These are phyloP conservation scores for Colletotrichum chlorophyti DNA, from an alignment of 2,329 filamentous ascomycete species.

Conservation along the genomic window DNA sequence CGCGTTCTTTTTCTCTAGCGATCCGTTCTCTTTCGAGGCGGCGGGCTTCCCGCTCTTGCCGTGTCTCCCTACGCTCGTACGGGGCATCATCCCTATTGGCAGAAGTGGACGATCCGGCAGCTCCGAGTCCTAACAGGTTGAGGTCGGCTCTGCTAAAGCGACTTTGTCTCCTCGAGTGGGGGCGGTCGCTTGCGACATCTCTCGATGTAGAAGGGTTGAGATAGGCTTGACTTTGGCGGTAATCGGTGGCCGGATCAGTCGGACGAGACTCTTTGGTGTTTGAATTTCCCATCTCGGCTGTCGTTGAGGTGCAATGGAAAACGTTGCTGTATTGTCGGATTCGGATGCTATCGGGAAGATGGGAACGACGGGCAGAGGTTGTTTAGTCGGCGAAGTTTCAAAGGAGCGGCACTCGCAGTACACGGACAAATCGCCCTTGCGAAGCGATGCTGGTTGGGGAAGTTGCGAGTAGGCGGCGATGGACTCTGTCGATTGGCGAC, in stretches of 20 bases:
- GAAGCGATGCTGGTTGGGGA: background rate
- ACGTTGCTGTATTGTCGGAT: background rate
- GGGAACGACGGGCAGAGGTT: background rate
- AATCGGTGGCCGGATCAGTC: conserved; percentile 22
- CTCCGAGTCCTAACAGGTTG: conserved; percentile 50
- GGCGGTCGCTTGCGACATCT: conserved; percentile 7
- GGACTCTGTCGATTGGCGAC: too few relatives aligned
- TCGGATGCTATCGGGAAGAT: background rate
- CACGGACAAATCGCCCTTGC: background rate
- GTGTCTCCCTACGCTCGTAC: conserved; percentile 80
- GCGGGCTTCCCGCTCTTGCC: conserved; percentile 87
- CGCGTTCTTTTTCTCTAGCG: conserved; percentile 80
- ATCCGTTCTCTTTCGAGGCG: conserved; percentile 82
- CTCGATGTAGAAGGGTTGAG: conserved; percentile 11
- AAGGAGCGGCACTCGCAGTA: background rate
- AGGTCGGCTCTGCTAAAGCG: conserved; percentile 52
- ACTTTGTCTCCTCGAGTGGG: conserved; percentile 26
- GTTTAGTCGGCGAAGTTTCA: background rate
- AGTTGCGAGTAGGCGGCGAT: too few relatives aligned
- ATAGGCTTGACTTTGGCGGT: conserved; percentile 22
- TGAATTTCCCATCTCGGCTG: conserved; percentile 44
- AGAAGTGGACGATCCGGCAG: conserved; percentile 44
- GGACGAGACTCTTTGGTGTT: conserved; percentile 47
- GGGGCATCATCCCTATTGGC: conserved; percentile 49
- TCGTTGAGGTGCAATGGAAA: background rate